A percentile compares a stretch with the other conserved stretches of the same genome.
Evolutionary conservation across 805 yeast species (phyloP).

Genomic region (Cyberlindnera samutprakarnensis): DNA sequence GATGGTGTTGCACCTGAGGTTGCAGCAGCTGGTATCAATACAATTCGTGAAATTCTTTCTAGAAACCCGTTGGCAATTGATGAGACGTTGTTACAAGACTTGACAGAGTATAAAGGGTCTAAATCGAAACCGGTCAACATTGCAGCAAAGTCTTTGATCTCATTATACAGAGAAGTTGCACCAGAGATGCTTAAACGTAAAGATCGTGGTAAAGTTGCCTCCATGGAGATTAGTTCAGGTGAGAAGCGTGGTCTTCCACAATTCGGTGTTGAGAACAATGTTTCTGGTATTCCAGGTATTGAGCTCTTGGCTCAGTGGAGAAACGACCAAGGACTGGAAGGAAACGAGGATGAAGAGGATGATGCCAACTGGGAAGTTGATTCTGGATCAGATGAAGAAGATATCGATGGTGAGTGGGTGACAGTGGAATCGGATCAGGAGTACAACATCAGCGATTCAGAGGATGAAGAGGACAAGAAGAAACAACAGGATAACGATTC

Average conservation of each 20-base stretch:
- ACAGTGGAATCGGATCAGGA: conserved; percentile 78
- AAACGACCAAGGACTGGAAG: conserved; percentile 45
- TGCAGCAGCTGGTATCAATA: conserved; percentile 95
- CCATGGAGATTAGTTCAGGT: conserved; percentile 68
- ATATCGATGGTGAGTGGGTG: conserved; percentile 89
- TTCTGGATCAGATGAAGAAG: conserved; percentile 40
- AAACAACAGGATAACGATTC: conserved; percentile 34
- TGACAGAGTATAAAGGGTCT: conserved; percentile 85
- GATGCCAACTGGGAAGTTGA: conserved; percentile 53
- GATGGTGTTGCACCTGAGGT: conserved; percentile 98
- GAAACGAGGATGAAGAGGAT: conserved; percentile 52
- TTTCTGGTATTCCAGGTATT: conserved; percentile 81
- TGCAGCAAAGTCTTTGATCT: conserved; percentile 86
- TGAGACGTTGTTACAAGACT: conserved; percentile 78
- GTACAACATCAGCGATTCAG: conserved; percentile 46
- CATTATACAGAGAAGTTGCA: conserved; percentile 87
- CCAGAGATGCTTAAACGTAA: conserved; percentile 90
- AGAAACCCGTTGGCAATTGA: conserved; percentile 96
- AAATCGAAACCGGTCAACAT: conserved; percentile 89
- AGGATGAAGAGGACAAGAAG: conserved; percentile 28
- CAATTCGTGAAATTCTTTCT: conserved; percentile 85
- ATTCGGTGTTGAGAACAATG: conserved; percentile 67
- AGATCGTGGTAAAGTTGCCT: conserved; percentile 90
- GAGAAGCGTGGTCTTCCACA: conserved; percentile 47
- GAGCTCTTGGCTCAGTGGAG: conserved; percentile 89